Conservation (phyloP, 75 land plant genomes). For the Chamaecyparis obtusa region DNA sequence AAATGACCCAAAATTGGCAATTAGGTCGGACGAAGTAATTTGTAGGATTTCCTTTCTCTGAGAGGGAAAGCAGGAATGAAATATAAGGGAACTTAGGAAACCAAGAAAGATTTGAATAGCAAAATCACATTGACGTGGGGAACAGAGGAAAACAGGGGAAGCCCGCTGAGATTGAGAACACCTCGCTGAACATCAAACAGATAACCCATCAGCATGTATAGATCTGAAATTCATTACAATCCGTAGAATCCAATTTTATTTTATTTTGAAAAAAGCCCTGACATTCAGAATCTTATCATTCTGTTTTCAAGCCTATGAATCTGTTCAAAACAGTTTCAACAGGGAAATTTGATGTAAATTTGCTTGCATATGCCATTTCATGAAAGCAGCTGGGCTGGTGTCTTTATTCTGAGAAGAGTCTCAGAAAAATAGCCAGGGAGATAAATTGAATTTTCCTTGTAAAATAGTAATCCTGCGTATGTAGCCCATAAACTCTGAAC, state of each 20-base stretch:
- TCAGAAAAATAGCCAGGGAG: too few relatives aligned
- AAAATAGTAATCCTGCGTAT: too few relatives aligned
- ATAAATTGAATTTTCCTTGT: too few relatives aligned
- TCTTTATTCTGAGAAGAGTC: too few relatives aligned
- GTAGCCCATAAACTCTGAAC: too few relatives aligned
- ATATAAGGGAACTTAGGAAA: neutral
- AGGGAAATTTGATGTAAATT: too few relatives aligned
- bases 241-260: neutral
- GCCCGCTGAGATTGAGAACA: neutral
- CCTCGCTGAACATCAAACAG: neutral
- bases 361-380: too few relatives aligned
- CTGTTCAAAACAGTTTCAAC: too few relatives aligned
- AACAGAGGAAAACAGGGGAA: neutral
- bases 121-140: neutral
- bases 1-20: neutral
- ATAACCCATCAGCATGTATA: neutral
- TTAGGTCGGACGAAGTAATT: neutral
- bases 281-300: too few relatives aligned
- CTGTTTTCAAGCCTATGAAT: too few relatives aligned
- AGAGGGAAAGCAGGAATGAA: neutral
- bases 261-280: too few relatives aligned
- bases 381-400: too few relatives aligned
- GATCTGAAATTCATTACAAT: neutral
- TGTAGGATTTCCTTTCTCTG: neutral
- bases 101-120: neutral